phyloP scores from a whole-genome alignment of 345 rosid species.

The Lepidium didymum region DNA sequence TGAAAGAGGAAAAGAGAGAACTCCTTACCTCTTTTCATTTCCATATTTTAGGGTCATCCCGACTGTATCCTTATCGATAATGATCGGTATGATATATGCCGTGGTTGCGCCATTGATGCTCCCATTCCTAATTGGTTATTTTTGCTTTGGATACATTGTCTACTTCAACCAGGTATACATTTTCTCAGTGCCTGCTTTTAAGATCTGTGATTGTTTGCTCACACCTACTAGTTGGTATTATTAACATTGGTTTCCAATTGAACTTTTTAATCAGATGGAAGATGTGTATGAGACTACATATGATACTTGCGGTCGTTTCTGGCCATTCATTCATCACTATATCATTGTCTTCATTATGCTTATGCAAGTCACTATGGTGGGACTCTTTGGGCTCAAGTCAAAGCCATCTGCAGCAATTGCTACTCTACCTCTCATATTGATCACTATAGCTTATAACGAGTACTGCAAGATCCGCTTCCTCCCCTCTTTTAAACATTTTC shows the following conservation, averaged over 20 bases:
- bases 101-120: constrained; percentile 75
- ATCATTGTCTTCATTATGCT: constrained; percentile 58
- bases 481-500: constrained; percentile 50
- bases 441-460: constrained; percentile 68
- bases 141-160: constrained; percentile 71
- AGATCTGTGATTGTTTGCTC: neutral
- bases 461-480: constrained; percentile 88
- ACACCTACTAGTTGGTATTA: neutral
- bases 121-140: constrained; percentile 75
- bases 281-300: constrained; percentile 67
- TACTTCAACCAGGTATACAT: constrained; percentile 65
- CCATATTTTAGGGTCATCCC: constrained; percentile 80
- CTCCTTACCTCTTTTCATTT: constrained; percentile 64
- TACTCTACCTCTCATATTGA: constrained; percentile 60
- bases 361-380: constrained; percentile 92
- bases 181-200: neutral
- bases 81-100: constrained; percentile 82
- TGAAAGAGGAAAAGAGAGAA: constrained; percentile 47
- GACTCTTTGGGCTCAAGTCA: constrained; percentile 85
- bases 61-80: constrained; percentile 52
- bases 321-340: constrained; percentile 81
- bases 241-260: neutral
- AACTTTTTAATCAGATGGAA: constrained; percentile 46
- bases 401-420: constrained; percentile 80
- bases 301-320: constrained; percentile 71